phyloP scores from a whole-genome alignment of 139 green algal species.

The Gonium pectorale region DNA sequence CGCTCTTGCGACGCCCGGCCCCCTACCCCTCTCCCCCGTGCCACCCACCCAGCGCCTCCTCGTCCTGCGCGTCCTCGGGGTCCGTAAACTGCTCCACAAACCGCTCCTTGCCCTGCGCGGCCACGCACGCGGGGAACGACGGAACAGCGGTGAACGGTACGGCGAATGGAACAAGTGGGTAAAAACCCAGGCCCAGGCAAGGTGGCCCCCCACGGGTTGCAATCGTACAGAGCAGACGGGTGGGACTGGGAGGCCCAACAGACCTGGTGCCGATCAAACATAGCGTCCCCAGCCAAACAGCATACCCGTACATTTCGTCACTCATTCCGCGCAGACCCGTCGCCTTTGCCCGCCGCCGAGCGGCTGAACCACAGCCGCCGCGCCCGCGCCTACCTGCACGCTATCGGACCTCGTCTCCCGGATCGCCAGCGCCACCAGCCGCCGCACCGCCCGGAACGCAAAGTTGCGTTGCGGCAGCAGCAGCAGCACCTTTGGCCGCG shows the following conservation, averaged over 20 bases:
- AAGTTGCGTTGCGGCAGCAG: conserved; percentile 90
- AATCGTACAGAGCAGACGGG: no score
- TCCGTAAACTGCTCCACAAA: conserved; percentile 90
- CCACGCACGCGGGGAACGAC: no score
- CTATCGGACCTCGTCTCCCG: conserved; percentile 82
- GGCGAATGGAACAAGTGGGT: no score
- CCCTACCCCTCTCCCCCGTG: background rate
- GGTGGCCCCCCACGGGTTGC: no score
- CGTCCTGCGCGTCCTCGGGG: conserved; percentile 32
- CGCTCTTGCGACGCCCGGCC: no score
- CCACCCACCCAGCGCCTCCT: conserved; percentile 22
- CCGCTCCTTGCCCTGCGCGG: conserved; percentile 83
- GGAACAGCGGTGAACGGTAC: no score
- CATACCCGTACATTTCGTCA: no score
- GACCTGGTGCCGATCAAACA: no score
- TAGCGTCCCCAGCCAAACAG: no score
- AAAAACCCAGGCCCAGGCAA: no score
- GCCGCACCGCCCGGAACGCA: conserved; percentile 72
- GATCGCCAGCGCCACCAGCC: conserved; percentile 83
- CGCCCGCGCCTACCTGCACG: conserved; percentile 58
- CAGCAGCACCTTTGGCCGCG: conserved; percentile 89
- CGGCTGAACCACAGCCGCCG: background rate
- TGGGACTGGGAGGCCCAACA: no score
- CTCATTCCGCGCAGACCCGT: no score
- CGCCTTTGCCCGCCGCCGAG: background rate